phyloP scores from a whole-genome alignment of 345 rosid genomes.

The Eucalyptus grandis region DNA sequence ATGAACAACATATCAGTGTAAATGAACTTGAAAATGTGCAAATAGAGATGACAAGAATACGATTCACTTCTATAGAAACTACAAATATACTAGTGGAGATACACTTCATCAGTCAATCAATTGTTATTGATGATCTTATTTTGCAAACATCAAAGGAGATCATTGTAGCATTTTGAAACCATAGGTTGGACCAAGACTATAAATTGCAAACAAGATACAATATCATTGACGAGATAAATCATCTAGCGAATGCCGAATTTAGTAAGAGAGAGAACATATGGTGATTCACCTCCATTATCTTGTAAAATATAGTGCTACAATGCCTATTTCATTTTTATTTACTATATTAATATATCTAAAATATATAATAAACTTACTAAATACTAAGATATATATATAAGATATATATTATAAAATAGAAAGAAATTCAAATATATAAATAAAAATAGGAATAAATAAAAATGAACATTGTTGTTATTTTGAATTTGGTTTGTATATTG shows the following conservation, averaged over 20 bases:
- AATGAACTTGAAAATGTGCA: background rate
- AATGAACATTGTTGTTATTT: background rate
- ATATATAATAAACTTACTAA: background rate
- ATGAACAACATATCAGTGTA: too few relatives aligned
- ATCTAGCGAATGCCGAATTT: background rate
- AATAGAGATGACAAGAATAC: too few relatives aligned
- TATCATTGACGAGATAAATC: background rate
- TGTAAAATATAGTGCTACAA: too few relatives aligned
- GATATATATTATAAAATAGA: too few relatives aligned
- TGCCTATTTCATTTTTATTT: background rate
- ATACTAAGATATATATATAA: too few relatives aligned
- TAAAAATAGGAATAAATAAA: too few relatives aligned
- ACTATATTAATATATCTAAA: background rate
- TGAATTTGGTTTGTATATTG: too few relatives aligned
- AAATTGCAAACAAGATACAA: too few relatives aligned
- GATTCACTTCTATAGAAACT: background rate
- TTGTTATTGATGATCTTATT: background rate
- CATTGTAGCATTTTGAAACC: too few relatives aligned
- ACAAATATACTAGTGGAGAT: background rate
- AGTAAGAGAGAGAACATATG: background rate
- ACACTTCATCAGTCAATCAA: too few relatives aligned
- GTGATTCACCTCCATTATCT: too few relatives aligned
- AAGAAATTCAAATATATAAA: too few relatives aligned
- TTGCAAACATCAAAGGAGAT: background rate
- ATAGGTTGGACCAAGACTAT: background rate